phyloP scores from a whole-genome alignment of 306 rosid species.

The Rosa chinensis region DNA sequence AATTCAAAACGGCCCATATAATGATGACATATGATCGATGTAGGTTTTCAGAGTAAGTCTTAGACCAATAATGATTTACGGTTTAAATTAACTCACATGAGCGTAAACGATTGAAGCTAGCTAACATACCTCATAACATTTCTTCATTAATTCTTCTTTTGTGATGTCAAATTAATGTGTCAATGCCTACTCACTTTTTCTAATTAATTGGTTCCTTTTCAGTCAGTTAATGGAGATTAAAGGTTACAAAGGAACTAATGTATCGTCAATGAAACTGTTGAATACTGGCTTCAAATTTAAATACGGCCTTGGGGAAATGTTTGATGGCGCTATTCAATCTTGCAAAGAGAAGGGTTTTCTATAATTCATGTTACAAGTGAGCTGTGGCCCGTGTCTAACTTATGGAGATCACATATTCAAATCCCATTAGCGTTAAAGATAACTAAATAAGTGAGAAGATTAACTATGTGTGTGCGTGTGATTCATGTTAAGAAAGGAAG shows the following conservation, averaged over 20 bases:
- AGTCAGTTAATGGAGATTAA: slow-evolving; percentile 10
- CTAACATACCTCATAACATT: background rate
- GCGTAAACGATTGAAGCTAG: background rate
- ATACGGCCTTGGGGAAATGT: slow-evolving; percentile 38
- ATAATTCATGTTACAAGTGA: background rate
- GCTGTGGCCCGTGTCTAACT: background rate
- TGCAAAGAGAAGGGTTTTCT: slow-evolving; percentile 52
- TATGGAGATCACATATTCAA: too few relatives aligned
- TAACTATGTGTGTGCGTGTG: too few relatives aligned
- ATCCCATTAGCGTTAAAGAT: background rate
- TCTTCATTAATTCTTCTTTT: background rate
- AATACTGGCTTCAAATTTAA: slow-evolving; percentile 42
- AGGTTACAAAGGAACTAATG: background rate
- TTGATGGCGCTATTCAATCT: slow-evolving; percentile 41
- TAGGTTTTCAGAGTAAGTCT: background rate
- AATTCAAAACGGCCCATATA: too few relatives aligned
- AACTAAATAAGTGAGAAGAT: too few relatives aligned
- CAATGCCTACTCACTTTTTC: background rate
- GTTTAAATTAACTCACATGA: background rate
- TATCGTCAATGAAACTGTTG: slow-evolving; percentile 48
- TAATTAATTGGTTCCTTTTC: background rate
- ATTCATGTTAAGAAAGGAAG: too few relatives aligned
- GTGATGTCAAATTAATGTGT: too few relatives aligned
- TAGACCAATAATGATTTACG: background rate
- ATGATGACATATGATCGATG: too few relatives aligned